A percentile compares a stretch with the other conserved stretches of the same genome.
These are phyloP conservation scores for Sugiyamaella xylanicola DNA, from an alignment of 1,139 yeast genomes.

Conservation along the genomic window DNA sequence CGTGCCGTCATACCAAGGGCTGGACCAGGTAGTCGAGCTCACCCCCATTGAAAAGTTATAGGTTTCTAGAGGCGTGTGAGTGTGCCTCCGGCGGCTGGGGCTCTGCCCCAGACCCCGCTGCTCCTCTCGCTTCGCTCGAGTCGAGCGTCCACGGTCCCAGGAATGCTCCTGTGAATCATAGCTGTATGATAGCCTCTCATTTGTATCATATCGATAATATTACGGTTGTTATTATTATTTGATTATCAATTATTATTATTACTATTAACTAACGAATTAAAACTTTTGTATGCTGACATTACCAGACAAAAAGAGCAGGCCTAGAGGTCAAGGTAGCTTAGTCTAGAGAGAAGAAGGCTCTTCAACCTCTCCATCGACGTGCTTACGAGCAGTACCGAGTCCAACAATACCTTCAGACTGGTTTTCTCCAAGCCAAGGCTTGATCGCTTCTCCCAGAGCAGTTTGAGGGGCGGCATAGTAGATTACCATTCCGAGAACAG, in stretches of 20 bases:
- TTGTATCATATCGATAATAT: no score
- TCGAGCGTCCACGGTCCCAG: no score
- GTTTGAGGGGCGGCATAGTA: slow-evolving; percentile 45
- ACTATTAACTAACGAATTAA: neutral
- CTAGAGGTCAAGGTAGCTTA: neutral
- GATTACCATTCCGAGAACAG: slow-evolving; percentile 46
- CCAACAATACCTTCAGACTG: slow-evolving; percentile 47
- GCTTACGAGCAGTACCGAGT: slow-evolving; percentile 45
- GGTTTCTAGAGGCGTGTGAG: neutral
- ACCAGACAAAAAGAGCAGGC: neutral
- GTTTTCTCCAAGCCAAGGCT: slow-evolving; percentile 50
- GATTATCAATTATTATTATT: neutral
- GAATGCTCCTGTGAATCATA: no score
- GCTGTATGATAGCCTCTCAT: no score
- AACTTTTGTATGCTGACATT: neutral
- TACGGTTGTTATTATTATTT: neutral
- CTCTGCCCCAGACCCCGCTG: neutral
- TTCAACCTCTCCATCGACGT: slow-evolving; percentile 20
- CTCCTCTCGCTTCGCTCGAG: neutral
- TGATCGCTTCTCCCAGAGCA: slow-evolving; percentile 45
- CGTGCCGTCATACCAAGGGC: slow-evolving; percentile 55
- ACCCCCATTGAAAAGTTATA: slow-evolving; percentile 3
- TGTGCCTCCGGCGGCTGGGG: neutral
- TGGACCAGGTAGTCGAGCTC: slow-evolving; percentile 51
- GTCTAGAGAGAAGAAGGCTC: slow-evolving; percentile 9